phyloP scores from a whole-genome alignment of 495 filamentous ascomycete genomes.

The Daldinia vernicosa region DNA sequence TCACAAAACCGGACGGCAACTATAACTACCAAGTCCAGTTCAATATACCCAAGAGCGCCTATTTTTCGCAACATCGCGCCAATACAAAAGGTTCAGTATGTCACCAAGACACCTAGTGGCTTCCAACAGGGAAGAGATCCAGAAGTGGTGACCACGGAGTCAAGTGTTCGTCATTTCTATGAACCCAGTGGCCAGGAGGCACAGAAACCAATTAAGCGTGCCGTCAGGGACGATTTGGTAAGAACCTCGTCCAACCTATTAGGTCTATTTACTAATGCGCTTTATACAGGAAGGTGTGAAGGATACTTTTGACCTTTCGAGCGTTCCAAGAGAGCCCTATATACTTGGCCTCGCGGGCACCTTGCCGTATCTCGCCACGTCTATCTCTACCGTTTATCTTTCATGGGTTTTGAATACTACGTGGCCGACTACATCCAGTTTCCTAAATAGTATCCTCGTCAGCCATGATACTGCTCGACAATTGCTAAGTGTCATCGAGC shows the following conservation, averaged over 20 bases:
- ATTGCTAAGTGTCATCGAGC: constrained; percentile 82
- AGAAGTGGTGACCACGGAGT: constrained; percentile 65
- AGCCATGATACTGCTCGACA: constrained; percentile 75
- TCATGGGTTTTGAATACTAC: constrained; percentile 81
- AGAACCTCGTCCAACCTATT: constrained; percentile 35
- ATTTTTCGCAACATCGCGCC: constrained; percentile 28
- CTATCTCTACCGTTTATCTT: constrained; percentile 84
- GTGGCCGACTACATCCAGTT: constrained; percentile 65
- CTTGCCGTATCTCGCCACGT: constrained; percentile 89
- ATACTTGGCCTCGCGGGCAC: constrained; percentile 88
- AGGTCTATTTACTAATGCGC: not conserved
- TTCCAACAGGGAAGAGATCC: constrained; percentile 58
- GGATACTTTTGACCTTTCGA: constrained; percentile 82
- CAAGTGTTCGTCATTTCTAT: constrained; percentile 64
- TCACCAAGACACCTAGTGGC: constrained; percentile 39
- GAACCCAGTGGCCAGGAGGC: constrained; percentile 49
- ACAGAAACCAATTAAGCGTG: constrained; percentile 68
- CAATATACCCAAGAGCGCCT: not conserved
- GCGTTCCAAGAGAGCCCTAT: constrained; percentile 83
- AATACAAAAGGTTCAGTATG: constrained; percentile 42
- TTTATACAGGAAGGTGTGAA: constrained; percentile 76
- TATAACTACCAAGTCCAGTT: not conserved
- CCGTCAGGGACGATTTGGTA: constrained; percentile 79
- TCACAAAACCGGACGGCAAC: not conserved
- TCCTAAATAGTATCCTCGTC: constrained; percentile 63